A percentile compares a stretch with the other conserved stretches of the same genome.
These are phyloP conservation scores for Acidiella bohemica DNA, from an alignment of 495 filamentous ascomycete species.

Conservation along the genomic window DNA sequence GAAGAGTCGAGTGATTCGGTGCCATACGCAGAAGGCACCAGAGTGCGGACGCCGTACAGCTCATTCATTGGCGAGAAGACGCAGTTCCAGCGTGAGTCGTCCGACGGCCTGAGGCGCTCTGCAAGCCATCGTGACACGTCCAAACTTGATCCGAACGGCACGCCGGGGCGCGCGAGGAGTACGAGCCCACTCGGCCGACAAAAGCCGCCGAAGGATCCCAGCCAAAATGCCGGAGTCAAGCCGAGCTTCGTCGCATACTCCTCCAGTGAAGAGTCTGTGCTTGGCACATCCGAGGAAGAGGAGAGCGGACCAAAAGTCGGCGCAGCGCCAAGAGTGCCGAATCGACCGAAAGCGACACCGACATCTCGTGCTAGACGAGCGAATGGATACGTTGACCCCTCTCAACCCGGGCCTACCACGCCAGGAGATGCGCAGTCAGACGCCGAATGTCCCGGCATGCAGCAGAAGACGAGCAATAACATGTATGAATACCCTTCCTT, in stretches of 20 bases:
- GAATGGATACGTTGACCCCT: too few relatives aligned
- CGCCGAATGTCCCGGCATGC: constrained; percentile 10
- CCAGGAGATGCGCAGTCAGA: too few relatives aligned
- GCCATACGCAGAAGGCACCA: constrained; percentile 29
- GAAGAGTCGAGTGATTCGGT: constrained; percentile 10
- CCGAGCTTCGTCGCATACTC: constrained; percentile 13
- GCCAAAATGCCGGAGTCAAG: too few relatives aligned
- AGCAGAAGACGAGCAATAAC: constrained; percentile 14
- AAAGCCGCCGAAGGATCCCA: too few relatives aligned
- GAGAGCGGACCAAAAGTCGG: too few relatives aligned
- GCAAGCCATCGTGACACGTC: constrained; percentile 35
- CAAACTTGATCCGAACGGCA: constrained; percentile 14
- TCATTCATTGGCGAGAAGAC: constrained; percentile 58
- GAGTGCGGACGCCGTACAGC: constrained; percentile 57
- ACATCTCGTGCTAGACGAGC: too few relatives aligned
- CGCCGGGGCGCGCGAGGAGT: constrained; percentile 8
- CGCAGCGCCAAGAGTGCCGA: too few relatives aligned
- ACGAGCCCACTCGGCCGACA: constrained; percentile 17
- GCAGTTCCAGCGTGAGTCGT: constrained; percentile 30
- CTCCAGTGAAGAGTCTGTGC: constrained; percentile 7
- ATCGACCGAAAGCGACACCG: too few relatives aligned
- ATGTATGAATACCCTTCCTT: constrained; percentile 12
- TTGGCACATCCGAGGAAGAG: constrained; percentile 1
- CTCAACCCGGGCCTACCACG: too few relatives aligned
- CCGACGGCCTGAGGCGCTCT: constrained; percentile 34